Conservation (phyloP, 2,329 filamentous ascomycete genomes). For the Chalaropsis ovoidea region DNA sequence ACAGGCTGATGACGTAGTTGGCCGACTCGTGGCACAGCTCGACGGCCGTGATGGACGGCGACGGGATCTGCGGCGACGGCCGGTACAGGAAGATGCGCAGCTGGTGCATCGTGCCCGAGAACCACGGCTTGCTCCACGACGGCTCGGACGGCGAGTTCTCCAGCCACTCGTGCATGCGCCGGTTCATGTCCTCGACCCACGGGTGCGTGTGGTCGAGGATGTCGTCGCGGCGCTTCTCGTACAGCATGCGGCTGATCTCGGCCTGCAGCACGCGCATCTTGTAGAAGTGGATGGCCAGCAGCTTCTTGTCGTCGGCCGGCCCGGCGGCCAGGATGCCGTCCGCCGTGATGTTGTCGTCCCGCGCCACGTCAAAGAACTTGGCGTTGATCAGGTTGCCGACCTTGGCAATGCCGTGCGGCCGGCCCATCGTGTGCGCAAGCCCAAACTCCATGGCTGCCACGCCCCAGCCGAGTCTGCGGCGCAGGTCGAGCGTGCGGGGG, state of each 20-base stretch:
- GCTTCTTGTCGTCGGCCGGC: constrained; percentile 68
- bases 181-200: constrained; percentile 75
- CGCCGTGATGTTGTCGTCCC: constrained; percentile 72
- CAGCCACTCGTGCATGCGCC: constrained; percentile 70
- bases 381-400: constrained; percentile 76
- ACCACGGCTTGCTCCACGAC: constrained; percentile 66
- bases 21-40: constrained; percentile 74
- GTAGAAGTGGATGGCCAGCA: constrained; percentile 84
- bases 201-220: constrained; percentile 72
- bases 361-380: constrained; percentile 68
- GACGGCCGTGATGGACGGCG: constrained; percentile 70
- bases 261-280: constrained; percentile 81
- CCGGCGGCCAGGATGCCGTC: constrained; percentile 64
- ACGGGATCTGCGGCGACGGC: constrained; percentile 83
- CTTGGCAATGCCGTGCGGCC: constrained; percentile 76
- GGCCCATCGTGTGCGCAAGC: constrained; percentile 75
- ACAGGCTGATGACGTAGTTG: constrained; percentile 69
- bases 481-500: constrained; percentile 75
- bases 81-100: constrained; percentile 83
- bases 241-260: constrained; percentile 76
- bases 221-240: constrained; percentile 69
- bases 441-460: constrained; percentile 81
- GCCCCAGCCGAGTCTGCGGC: constrained; percentile 78
- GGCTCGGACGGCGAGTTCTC: constrained; percentile 62
- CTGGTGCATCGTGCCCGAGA: constrained; percentile 45